Conservation (phyloP, 495 filamentous ascomycete species). For the Annulohypoxylon moriforme region DNA sequence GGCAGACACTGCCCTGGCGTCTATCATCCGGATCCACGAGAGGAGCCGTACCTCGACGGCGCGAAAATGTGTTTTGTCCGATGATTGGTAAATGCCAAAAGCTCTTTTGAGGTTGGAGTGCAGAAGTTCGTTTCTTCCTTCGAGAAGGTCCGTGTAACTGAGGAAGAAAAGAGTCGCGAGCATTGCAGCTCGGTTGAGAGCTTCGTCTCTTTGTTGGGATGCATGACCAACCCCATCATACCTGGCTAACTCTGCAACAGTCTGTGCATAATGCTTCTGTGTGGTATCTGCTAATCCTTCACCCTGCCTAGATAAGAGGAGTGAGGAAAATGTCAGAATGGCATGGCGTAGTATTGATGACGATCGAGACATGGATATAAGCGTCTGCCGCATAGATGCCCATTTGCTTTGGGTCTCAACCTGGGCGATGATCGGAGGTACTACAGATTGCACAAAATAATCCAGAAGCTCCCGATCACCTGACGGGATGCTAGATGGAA, state of each 20-base stretch:
- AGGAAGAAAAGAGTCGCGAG: constrained; percentile 52
- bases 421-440: constrained; percentile 49
- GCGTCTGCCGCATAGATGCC: constrained; percentile 45
- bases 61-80: constrained; percentile 36
- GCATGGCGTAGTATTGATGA: constrained; percentile 47
- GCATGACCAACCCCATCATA: constrained; percentile 10
- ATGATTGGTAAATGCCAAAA: constrained; percentile 35
- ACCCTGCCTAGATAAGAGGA: constrained; percentile 29
- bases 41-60: constrained; percentile 47
- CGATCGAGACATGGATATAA: constrained; percentile 45
- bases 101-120: constrained; percentile 45
- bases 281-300: constrained; percentile 12
- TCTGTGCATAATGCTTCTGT: constrained; percentile 32
- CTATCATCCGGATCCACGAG: constrained; percentile 54
- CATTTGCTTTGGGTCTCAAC: constrained; percentile 50
- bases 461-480: constrained; percentile 38
- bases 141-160: constrained; percentile 46
- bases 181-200: constrained; percentile 4
- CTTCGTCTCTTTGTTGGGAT: constrained; percentile 10
- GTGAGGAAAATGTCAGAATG: constrained; percentile 47
- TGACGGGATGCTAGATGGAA: constrained; percentile 6
- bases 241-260: constrained; percentile 7
- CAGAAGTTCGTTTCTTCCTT: constrained; percentile 38
- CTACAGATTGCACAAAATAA: constrained; percentile 45
- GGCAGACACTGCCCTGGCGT: constrained; percentile 53